Evolutionary conservation across 179 eudicot species (phyloP).

Genomic region (Heliamphora pulchella): DNA sequence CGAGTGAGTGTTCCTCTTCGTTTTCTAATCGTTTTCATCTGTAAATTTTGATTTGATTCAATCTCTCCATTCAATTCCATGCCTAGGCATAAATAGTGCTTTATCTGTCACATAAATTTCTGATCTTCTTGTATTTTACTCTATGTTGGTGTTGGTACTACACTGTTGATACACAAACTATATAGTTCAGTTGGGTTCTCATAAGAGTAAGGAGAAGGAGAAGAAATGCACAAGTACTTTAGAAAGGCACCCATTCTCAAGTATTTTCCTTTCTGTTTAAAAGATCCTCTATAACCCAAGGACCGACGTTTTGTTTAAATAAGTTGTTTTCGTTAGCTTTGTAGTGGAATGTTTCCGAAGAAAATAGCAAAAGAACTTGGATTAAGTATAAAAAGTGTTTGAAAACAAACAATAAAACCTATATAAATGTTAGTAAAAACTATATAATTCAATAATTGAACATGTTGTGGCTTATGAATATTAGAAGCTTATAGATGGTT

Average conservation of each 20-base stretch:
- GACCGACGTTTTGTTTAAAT: background rate
- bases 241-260: background rate
- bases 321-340: too few relatives aligned
- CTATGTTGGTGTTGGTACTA: too few relatives aligned
- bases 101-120: background rate
- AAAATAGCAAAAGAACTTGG: too few relatives aligned
- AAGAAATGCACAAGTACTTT: background rate
- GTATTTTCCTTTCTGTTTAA: background rate
- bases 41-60: background rate
- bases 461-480: too few relatives aligned
- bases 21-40: background rate
- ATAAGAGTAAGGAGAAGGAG: background rate
- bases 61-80: background rate
- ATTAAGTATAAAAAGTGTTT: too few relatives aligned
- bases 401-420: too few relatives aligned
- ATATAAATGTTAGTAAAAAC: too few relatives aligned
- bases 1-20: conserved; percentile 8
- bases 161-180: background rate
- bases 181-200: background rate
- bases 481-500: too few relatives aligned
- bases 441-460: too few relatives aligned
- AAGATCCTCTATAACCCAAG: background rate
- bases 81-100: background rate
- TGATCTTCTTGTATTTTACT: background rate
- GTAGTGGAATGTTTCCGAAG: too few relatives aligned